phyloP scores from a whole-genome alignment of 2,329 filamentous ascomycete species.

The Tolypocladium tundrense region DNA sequence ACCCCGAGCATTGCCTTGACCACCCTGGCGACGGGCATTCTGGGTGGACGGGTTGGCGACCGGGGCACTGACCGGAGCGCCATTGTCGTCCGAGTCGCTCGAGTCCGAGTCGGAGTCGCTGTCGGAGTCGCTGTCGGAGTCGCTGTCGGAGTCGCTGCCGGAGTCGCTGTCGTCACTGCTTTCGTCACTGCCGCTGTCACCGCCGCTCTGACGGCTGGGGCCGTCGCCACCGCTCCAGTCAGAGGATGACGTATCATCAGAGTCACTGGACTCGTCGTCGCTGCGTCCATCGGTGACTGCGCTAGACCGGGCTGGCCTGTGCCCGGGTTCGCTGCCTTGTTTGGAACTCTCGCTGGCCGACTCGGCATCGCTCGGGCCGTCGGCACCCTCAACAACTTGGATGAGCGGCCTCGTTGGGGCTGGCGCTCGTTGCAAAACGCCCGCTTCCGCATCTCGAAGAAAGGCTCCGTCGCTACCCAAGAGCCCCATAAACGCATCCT shows the following conservation, averaged over 20 bases:
- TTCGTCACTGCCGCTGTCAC: conserved; percentile 4
- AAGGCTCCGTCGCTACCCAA: conserved; percentile 2
- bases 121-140: conserved; percentile 7
- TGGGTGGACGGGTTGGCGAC: neutral
- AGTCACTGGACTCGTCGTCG: neutral
- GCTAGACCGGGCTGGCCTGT: neutral
- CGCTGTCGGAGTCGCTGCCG: conserved; percentile 4
- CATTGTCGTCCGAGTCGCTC: neutral
- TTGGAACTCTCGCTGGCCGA: neutral
- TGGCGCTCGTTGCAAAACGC: neutral
- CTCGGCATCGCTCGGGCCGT: neutral
- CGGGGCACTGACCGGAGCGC: neutral
- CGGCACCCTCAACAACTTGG: conserved; percentile 7
- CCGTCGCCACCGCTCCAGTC: neutral
- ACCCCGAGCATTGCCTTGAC: neutral
- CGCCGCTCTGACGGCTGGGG: neutral
- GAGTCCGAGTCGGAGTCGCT: conserved; percentile 3
- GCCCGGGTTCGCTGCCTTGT: neutral
- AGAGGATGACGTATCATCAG: neutral
- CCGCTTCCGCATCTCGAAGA: neutral
- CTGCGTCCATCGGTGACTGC: too few species aligned
- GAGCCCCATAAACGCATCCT: conserved; percentile 12
- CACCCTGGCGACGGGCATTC: neutral
- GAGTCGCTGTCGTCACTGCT: conserved; percentile 1
- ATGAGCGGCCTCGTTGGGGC: conserved; percentile 17